Evolutionary conservation across 140 eudicot species (phyloP), one percentile per base, ranked within the genome.

Genomic region (Stevia rebaudiana): DNA sequence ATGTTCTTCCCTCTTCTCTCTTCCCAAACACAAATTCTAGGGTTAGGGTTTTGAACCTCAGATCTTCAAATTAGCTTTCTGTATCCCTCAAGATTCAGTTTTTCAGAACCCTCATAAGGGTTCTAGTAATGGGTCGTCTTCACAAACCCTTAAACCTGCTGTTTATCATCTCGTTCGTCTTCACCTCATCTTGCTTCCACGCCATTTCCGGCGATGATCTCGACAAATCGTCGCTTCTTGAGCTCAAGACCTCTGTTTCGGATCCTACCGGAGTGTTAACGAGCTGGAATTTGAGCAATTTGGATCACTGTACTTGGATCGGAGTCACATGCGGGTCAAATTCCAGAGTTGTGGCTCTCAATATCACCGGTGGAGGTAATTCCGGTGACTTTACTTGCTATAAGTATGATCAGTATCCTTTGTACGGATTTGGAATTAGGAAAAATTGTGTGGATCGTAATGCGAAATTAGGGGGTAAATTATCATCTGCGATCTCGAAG

Each of bases 291-390:
- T 71, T 61, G n/a, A 49, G 59, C 36, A 72, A 55, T 70, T 42
- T 53, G 48, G 73, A 80, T 76, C 76, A 78, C 56, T 88, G 96
- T 48, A 73, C 80, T 11, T 88, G 96, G 96, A 21, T 19, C 44
- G 96, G 96, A 39, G 86, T 88, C 23, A 22, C 86, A 2, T 88
- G 96, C 59, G 94, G 82, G 72, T 68, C 86, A 22, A 58, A 66
- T 74, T 63, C 59, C 50, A 78, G 94, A 78, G 96, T 88, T 41
- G 75, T 72, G 36, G 87, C 82, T 3, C 56, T 88, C 68, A 85
- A 80, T 58, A 71, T 88, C 17, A 75, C 94, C 0, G 88, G 95
- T 66, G 89, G 87, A 77, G 95, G 94, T 78, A 82, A 77, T 61
- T 80, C 74, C 23, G 74, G 74, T n/a, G 74, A 84, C 46, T 54